These are phyloP conservation scores for Astrothelium macrocarpum DNA, from an alignment of 495 filamentous ascomycete species.

Conservation along the genomic window DNA sequence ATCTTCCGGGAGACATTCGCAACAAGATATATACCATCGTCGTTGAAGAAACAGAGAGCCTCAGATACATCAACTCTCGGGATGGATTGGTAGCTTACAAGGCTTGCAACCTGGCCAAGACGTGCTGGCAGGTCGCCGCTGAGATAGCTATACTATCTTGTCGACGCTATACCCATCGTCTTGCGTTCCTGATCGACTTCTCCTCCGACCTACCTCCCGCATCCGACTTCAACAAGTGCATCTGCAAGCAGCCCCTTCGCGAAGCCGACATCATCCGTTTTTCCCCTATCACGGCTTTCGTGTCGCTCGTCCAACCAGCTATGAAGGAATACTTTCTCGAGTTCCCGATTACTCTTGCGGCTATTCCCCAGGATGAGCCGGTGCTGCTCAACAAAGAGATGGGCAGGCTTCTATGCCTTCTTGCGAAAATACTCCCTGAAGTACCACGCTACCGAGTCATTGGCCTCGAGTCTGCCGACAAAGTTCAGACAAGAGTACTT, in stretches of 20 bases:
- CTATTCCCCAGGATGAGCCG: neutral
- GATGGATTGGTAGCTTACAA: neutral
- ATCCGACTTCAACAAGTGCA: neutral
- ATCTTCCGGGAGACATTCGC: neutral
- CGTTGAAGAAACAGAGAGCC: neutral
- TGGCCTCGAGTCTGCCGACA: neutral
- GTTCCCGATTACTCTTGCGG: neutral
- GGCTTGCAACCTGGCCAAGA: neutral
- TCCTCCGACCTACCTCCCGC: neutral
- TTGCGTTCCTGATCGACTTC: neutral
- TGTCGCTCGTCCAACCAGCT: neutral
- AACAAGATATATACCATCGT: neutral
- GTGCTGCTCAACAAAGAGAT: neutral
- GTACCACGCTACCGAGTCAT: neutral
- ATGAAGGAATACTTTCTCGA: neutral
- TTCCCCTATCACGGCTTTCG: neutral
- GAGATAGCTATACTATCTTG: neutral
- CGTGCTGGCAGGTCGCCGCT: neutral
- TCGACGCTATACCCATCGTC: neutral
- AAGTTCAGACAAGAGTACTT: neutral
- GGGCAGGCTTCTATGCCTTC: neutral
- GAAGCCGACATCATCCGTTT: neutral
- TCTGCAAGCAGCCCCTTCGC: neutral
- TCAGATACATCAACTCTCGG: neutral
- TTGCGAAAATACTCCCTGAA: neutral